These are phyloP conservation scores for Nothopassalora personata DNA, from an alignment of 2,329 filamentous ascomycete species.

Conservation along the genomic window DNA sequence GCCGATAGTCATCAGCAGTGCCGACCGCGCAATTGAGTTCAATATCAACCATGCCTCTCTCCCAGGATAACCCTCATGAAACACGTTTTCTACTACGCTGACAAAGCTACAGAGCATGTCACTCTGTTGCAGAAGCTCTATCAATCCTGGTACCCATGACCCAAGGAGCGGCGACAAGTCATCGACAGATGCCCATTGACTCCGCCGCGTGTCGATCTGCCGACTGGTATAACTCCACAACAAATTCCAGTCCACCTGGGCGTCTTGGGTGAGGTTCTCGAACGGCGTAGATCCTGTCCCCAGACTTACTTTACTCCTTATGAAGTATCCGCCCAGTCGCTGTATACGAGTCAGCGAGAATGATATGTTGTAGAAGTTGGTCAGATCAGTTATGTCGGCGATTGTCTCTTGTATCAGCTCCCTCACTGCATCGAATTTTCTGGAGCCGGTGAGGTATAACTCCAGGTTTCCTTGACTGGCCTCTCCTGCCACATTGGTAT, in stretches of 20 bases:
- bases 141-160: conserved; percentile 32
- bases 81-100: background rate
- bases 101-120: background rate
- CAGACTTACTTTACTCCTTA: conserved; percentile 39
- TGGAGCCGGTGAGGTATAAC: background rate
- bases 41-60: background rate
- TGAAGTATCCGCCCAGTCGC: conserved; percentile 40
- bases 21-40: background rate
- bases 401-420: conserved; percentile 10
- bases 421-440: background rate
- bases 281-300: conserved; percentile 31
- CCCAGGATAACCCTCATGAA: background rate
- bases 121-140: no score
- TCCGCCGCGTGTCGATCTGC: background rate
- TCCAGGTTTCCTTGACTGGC: background rate
- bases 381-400: conserved; percentile 44
- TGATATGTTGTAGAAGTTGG: conserved; percentile 47
- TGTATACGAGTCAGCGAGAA: conserved; percentile 40
- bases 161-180: conserved; percentile 9
- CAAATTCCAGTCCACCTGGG: conserved; percentile 46
- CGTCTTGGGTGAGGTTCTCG: conserved; percentile 39
- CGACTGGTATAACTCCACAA: conserved; percentile 43
- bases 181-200: conserved; percentile 29
- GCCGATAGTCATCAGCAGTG: background rate
- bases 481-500: background rate